A percentile compares a stretch with the other conserved stretches of the same genome.
These are phyloP conservation scores for Coemansia sp. DNA, from an alignment of 192 early-diverging fungal genomes.

Conservation along the genomic window DNA sequence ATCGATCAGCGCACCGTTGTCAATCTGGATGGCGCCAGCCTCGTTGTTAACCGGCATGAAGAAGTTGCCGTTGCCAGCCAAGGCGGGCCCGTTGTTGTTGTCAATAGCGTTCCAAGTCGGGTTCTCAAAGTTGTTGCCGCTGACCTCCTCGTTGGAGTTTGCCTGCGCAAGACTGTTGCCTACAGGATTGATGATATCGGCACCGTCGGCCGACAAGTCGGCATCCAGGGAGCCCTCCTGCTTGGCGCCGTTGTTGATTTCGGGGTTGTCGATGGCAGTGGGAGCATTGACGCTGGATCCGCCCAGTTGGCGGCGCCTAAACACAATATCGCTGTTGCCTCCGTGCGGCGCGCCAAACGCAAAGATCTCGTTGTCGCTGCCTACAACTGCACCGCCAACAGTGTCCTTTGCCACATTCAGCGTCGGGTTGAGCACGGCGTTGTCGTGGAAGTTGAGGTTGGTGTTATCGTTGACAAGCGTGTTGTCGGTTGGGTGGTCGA, in stretches of 20 bases:
- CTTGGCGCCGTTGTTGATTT: constrained; percentile 29
- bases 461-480: constrained; percentile 18
- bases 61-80: constrained; percentile 31
- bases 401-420: constrained; percentile 24
- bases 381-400: constrained; percentile 27
- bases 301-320: constrained; percentile 10
- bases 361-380: constrained; percentile 32
- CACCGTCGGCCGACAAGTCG: constrained; percentile 27
- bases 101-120: constrained; percentile 30
- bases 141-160: constrained; percentile 35
- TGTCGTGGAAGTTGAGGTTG: constrained; percentile 41
- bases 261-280: constrained; percentile 20
- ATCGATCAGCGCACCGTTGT: constrained; percentile 42
- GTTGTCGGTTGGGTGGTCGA: constrained; percentile 37
- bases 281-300: constrained; percentile 26
- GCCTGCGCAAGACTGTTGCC: constrained; percentile 37
- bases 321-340: constrained; percentile 3
- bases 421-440: constrained; percentile 34
- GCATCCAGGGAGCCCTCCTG: constrained; percentile 31
- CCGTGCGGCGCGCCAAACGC: neutral
- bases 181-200: constrained; percentile 27
- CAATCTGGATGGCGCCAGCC: constrained; percentile 43
- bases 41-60: constrained; percentile 37
- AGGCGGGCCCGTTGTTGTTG: constrained; percentile 28
- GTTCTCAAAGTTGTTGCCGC: constrained; percentile 32